These are phyloP conservation scores for Schizosaccharomyces lindneri DNA, from an alignment of 805 yeast species.

Conservation along the genomic window DNA sequence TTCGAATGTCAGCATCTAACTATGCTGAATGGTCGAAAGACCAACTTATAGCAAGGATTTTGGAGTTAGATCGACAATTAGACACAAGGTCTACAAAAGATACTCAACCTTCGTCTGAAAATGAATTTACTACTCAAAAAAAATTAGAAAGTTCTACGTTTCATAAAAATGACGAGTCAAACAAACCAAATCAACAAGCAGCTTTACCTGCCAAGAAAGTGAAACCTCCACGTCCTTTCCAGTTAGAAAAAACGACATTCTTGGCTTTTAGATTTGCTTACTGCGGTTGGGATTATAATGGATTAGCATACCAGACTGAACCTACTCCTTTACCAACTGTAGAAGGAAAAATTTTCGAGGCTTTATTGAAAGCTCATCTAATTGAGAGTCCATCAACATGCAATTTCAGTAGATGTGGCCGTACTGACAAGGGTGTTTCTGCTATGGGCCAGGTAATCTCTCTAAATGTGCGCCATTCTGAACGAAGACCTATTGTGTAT, in stretches of 20 bases:
- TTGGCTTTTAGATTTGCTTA: slow-evolving; percentile 70
- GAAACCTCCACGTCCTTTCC: background rate
- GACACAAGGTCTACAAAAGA: background rate
- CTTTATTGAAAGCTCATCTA: slow-evolving; percentile 39
- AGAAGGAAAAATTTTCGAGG: slow-evolving; percentile 50
- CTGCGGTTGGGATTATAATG: slow-evolving; percentile 85
- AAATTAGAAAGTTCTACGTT: background rate
- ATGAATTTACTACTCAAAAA: background rate
- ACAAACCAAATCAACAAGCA: background rate
- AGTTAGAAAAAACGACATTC: background rate
- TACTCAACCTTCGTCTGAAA: background rate
- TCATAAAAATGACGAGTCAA: too few species aligned
- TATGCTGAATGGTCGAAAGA: background rate
- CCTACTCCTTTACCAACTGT: slow-evolving; percentile 66
- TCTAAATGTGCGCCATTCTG: slow-evolving; percentile 41
- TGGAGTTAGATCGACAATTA: background rate
- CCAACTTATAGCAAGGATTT: background rate
- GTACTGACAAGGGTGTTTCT: slow-evolving; percentile 91
- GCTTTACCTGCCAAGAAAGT: background rate
- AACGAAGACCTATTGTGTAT: slow-evolving; percentile 39
- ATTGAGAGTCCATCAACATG: slow-evolving; percentile 33
- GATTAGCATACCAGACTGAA: slow-evolving; percentile 54
- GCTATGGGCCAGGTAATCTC: slow-evolving; percentile 91
- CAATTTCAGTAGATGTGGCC: slow-evolving; percentile 70
- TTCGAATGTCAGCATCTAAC: background rate